phyloP scores from a whole-genome alignment of 164 flowering plant genomes.

The Vitis rotundifolia region DNA sequence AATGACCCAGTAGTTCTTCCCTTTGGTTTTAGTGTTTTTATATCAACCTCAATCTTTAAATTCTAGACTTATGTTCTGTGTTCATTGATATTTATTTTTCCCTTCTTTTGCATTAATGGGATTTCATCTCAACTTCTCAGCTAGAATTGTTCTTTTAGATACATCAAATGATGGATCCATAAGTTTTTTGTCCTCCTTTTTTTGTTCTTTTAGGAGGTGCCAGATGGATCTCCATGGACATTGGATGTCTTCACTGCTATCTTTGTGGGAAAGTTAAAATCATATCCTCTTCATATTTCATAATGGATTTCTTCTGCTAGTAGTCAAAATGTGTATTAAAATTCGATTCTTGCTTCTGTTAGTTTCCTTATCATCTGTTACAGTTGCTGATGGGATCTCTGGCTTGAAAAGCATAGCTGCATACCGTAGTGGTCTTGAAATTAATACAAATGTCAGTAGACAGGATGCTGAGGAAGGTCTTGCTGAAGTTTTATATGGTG shows the following conservation, averaged over 20 bases:
- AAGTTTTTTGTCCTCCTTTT: neutral
- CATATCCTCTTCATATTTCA: constrained; percentile 70
- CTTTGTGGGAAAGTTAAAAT: constrained; percentile 54
- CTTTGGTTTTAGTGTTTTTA: neutral
- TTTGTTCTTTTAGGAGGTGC: constrained; percentile 40
- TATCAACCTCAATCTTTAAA: neutral
- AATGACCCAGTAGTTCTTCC: too few species aligned
- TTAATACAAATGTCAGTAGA: constrained; percentile 56
- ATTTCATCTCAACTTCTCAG: too few species aligned
- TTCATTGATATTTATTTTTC: neutral
- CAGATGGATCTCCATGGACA: constrained; percentile 68
- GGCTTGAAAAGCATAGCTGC: constrained; percentile 94
- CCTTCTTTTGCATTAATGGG: neutral
- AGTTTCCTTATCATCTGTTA: constrained; percentile 52
- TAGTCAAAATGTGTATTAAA: constrained; percentile 1
- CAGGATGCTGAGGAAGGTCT: constrained; percentile 82
- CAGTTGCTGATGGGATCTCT: constrained; percentile 53
- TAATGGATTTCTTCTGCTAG: constrained; percentile 2
- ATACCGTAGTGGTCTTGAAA: constrained; percentile 83
- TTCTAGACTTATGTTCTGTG: neutral
- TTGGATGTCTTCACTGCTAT: constrained; percentile 60
- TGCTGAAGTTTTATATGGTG: constrained; percentile 55
- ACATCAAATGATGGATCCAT: neutral
- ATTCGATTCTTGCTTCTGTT: neutral
- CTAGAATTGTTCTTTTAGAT: neutral